These are phyloP conservation scores for Eucalyptus guilfoylei DNA, from an alignment of 345 rosid species.

Conservation along the genomic window DNA sequence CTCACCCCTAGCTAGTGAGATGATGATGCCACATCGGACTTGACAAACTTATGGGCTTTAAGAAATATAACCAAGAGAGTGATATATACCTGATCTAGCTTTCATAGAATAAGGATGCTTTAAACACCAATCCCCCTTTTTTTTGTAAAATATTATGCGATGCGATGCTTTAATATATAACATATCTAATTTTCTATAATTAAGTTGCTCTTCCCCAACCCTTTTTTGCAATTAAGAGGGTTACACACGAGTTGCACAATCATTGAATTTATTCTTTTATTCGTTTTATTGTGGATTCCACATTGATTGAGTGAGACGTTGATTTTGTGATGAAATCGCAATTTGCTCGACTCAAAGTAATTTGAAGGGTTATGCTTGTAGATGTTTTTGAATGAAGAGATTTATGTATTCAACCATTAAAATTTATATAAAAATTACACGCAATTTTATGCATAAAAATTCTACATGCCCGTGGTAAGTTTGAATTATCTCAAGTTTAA, in stretches of 20 bases:
- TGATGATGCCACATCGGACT: neutral
- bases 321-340: neutral
- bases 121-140: neutral
- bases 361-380: neutral
- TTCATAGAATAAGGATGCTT: neutral
- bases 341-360: neutral
- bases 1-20: too few species aligned
- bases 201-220: neutral
- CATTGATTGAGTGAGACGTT: neutral
- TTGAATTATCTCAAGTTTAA: too few species aligned
- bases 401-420: neutral
- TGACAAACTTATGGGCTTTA: neutral
- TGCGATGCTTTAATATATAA: neutral
- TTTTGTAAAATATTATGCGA: neutral
- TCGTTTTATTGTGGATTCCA: neutral
- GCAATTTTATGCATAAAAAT: too few species aligned
- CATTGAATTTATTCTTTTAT: neutral
- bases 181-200: neutral
- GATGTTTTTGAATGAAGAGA: neutral
- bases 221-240: neutral
- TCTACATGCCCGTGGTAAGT: too few species aligned
- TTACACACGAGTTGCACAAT: neutral
- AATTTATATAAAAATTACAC: too few species aligned
- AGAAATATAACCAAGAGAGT: neutral
- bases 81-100: neutral